phyloP scores from a whole-genome alignment of 108 stramenopile genomes.

The Asterionellopsis glacialis region DNA sequence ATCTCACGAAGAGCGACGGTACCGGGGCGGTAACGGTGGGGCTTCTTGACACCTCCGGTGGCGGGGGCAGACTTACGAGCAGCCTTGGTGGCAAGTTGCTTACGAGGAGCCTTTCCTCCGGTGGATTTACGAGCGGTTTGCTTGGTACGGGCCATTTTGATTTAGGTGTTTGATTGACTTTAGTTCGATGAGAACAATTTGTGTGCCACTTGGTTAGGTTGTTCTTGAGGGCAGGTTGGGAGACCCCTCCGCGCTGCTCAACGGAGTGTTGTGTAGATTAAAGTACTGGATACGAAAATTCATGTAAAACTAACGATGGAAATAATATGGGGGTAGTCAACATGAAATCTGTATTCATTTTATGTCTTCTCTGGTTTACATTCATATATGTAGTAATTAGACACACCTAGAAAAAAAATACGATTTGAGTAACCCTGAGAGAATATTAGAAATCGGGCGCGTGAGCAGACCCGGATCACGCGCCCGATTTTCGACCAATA shows the following conservation, averaged over 20 bases:
- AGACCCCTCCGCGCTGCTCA: constrained; percentile 85
- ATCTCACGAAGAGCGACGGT: constrained; percentile 98
- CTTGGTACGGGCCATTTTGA: constrained; percentile 93
- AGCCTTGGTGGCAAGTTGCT: constrained; percentile 93
- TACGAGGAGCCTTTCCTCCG: constrained; percentile 96
- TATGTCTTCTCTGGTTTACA: too few relatives aligned
- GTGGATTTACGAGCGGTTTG: constrained; percentile 97
- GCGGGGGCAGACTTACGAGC: constrained; percentile 74
- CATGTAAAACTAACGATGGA: constrained; percentile 79
- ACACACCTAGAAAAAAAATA: too few relatives aligned
- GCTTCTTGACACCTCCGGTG: constrained; percentile 93
- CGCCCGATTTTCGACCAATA: too few relatives aligned
- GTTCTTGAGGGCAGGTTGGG: constrained; percentile 90
- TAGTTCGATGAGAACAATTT: constrained; percentile 93
- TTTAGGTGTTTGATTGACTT: constrained; percentile 3
- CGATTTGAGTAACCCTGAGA: constrained; percentile 91
- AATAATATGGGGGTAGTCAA: constrained; percentile 89
- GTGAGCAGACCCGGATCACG: not conserved
- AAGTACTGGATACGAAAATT: constrained; percentile 92
- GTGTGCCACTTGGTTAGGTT: constrained; percentile 93
- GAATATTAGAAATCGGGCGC: constrained; percentile 59
- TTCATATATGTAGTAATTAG: too few relatives aligned
- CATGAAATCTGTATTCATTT: constrained; percentile 94
- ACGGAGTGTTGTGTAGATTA: constrained; percentile 90
- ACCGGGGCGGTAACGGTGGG: constrained; percentile 91